Evolutionary conservation across 2,329 filamentous ascomycete species (phyloP).

Genomic region (Apiospora arundinis): DNA sequence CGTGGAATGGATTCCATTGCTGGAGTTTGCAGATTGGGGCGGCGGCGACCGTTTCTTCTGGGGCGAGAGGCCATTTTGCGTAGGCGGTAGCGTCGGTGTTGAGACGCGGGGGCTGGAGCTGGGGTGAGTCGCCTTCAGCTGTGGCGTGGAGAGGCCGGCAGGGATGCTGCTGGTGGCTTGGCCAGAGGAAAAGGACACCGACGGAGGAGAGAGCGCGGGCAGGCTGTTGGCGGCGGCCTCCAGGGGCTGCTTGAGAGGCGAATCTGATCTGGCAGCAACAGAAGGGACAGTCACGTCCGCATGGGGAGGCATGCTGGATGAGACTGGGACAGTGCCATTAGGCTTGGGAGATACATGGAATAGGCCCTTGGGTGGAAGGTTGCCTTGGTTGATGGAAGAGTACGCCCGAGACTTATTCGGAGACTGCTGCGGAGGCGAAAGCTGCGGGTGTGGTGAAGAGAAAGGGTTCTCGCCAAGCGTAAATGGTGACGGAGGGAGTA

Average conservation of each 20-base stretch:
- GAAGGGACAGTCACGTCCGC: conserved; percentile 31
- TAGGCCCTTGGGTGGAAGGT: conserved; percentile 40
- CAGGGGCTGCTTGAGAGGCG: conserved; percentile 37
- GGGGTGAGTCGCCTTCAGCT: conserved; percentile 38
- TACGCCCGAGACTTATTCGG: conserved; percentile 48
- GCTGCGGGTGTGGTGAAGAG: conserved; percentile 49
- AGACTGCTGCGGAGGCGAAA: conserved; percentile 49
- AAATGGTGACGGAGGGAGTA: conserved; percentile 36
- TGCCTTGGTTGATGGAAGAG: conserved; percentile 40
- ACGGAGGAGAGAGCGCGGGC: conserved; percentile 35
- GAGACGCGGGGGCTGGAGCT: conserved; percentile 37
- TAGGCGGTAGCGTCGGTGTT: conserved; percentile 50
- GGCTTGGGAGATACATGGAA: conserved; percentile 38
- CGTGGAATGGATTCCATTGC: conserved; percentile 37
- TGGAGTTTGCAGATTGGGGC: conserved; percentile 33
- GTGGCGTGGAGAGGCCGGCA: conserved; percentile 39
- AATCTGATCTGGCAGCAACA: conserved; percentile 34
- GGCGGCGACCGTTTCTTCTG: conserved; percentile 56
- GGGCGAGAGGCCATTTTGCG: conserved; percentile 56
- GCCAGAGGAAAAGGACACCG: conserved; percentile 32
- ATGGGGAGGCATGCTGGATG: conserved; percentile 32
- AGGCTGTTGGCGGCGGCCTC: conserved; percentile 33
- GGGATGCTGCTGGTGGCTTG: conserved; percentile 33
- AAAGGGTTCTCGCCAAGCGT: conserved; percentile 47
- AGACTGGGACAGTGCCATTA: conserved; percentile 30